These are phyloP conservation scores for Priceomyces castillae DNA, from an alignment of 805 yeast species.

Conservation along the genomic window DNA sequence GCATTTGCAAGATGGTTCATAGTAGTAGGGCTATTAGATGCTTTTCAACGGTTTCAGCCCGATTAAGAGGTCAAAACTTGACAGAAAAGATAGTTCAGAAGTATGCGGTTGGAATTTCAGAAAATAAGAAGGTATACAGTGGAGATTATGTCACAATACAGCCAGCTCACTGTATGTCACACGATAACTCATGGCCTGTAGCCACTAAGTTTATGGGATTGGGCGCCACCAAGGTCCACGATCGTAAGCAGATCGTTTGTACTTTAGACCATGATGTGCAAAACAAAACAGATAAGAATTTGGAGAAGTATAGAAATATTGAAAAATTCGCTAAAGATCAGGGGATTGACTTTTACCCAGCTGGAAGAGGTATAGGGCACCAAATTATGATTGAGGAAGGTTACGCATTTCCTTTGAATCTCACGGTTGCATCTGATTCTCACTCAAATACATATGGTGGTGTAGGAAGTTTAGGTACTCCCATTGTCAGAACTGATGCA, in stretches of 20 bases:
- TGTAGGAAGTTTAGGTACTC: conserved; percentile 92
- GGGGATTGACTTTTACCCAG: conserved; percentile 95
- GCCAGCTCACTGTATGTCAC: conserved; percentile 99
- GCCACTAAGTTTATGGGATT: conserved; percentile 94
- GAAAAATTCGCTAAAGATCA: conserved; percentile 86
- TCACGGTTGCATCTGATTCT: conserved; percentile 96
- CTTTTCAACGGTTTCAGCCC: conserved; percentile 17
- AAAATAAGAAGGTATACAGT: conserved; percentile 71
- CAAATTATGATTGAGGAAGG: conserved; percentile 99
- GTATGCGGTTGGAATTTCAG: conserved; percentile 82
- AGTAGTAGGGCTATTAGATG: conserved; percentile 11
- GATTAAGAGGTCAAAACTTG: conserved; percentile 66
- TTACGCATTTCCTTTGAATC: conserved; percentile 89
- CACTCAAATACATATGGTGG: conserved; percentile 99
- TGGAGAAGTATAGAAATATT: conserved; percentile 84
- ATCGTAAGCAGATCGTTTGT: conserved; percentile 89
- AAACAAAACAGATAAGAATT: conserved; percentile 83
- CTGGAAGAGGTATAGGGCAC: conserved; percentile 99
- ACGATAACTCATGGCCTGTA: conserved; percentile 99
- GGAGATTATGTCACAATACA: conserved; percentile 94
- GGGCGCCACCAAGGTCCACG: conserved; percentile 81
- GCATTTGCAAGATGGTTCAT: neutral
- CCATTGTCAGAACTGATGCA: conserved; percentile 97
- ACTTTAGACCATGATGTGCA: conserved; percentile 98
- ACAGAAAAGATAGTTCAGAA: conserved; percentile 95